Evolutionary conservation across 495 filamentous ascomycete species (phyloP).

Genomic region (Lasiosphaeria ovina): DNA sequence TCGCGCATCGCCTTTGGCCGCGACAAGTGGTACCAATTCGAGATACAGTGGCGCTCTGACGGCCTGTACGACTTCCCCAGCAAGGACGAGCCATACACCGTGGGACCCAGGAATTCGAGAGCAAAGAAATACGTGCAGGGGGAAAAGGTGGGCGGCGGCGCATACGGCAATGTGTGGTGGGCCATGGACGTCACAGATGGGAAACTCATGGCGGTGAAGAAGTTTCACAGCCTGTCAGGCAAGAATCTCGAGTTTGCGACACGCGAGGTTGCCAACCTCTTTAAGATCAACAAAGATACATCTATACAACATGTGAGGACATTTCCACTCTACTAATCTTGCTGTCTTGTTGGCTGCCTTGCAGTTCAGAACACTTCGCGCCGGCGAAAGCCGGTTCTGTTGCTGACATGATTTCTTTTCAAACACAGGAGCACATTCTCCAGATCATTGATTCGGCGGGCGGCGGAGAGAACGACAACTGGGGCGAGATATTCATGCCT

Average conservation of each 20-base stretch:
- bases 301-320: conserved; percentile 28
- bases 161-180: conserved; percentile 32
- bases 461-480: conserved; percentile 12
- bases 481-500: conserved; percentile 39
- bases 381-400: neutral
- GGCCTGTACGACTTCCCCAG: conserved; percentile 23
- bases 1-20: conserved; percentile 29
- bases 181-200: conserved; percentile 27
- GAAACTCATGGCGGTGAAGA: conserved; percentile 32
- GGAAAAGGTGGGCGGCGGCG: conserved; percentile 27
- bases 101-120: conserved; percentile 24
- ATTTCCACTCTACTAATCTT: neutral
- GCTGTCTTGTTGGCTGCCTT: neutral
- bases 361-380: too few relatives aligned
- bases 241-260: conserved; percentile 32
- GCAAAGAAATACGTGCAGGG: conserved; percentile 26
- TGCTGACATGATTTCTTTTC: neutral
- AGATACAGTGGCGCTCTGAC: conserved; percentile 25
- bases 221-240: conserved; percentile 31
- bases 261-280: conserved; percentile 27
- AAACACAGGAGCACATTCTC: conserved; percentile 30
- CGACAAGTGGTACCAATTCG: conserved; percentile 29
- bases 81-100: conserved; percentile 20
- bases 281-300: conserved; percentile 25
- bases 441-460: conserved; percentile 24